A percentile compares a stretch with the other conserved stretches of the same genome.
These are phyloP conservation scores for Shiraia sp. DNA, from an alignment of 2,329 filamentous ascomycete species.

Conservation along the genomic window DNA sequence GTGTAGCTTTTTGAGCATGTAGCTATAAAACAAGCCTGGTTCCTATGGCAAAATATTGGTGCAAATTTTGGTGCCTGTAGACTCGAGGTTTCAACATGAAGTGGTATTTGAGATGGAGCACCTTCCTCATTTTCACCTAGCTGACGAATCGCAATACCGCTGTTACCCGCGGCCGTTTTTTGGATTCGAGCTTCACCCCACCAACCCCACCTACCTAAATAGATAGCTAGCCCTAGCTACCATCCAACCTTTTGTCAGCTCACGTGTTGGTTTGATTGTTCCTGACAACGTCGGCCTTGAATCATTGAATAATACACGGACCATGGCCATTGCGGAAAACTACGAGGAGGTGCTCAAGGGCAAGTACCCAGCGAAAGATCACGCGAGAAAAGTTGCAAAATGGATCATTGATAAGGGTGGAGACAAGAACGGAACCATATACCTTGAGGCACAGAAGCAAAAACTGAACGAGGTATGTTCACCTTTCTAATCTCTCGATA, in stretches of 20 bases:
- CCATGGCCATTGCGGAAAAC: conserved; percentile 37
- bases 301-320: too few relatives aligned
- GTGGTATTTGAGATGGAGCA: conserved; percentile 2
- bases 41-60: background rate
- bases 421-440: conserved; percentile 72
- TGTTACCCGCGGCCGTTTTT: conserved; percentile 25
- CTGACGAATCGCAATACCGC: conserved; percentile 18
- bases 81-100: background rate
- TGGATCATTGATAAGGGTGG: conserved; percentile 71
- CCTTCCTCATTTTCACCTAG: conserved; percentile 22
- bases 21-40: too few relatives aligned
- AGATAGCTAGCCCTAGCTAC: conserved; percentile 8
- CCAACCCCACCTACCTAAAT: conserved; percentile 26
- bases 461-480: conserved; percentile 68
- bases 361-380: conserved; percentile 81
- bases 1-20: too few relatives aligned
- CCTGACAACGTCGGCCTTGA: too few relatives aligned
- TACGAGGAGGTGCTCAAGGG: conserved; percentile 52
- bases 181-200: conserved; percentile 23
- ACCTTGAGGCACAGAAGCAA: conserved; percentile 83
- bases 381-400: conserved; percentile 81
- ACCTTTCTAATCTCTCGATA: background rate
- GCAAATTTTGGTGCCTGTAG: background rate
- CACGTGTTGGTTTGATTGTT: conserved; percentile 5
- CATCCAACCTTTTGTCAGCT: conserved; percentile 3